phyloP scores from a whole-genome alignment of 2,329 filamentous ascomycete genomes.

The Neophaeococcomyces mojaviensis region DNA sequence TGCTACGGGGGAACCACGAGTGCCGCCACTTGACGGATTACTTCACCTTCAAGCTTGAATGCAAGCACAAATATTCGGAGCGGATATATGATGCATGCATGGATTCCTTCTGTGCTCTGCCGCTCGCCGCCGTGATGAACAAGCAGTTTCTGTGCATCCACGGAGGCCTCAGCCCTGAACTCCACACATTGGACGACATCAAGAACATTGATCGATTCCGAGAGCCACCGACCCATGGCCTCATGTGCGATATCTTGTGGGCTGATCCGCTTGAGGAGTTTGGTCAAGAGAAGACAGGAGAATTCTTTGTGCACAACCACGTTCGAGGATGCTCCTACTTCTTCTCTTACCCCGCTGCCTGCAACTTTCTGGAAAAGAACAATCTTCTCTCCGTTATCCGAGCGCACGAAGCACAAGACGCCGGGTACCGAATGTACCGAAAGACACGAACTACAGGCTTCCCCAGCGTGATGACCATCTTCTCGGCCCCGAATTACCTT shows the following conservation, averaged over 20 bases:
- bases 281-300: slow-evolving; percentile 94
- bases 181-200: slow-evolving; percentile 91
- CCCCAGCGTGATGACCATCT: slow-evolving; percentile 99
- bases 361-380: slow-evolving; percentile 97
- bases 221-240: slow-evolving; percentile 89
- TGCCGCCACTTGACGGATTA: slow-evolving; percentile 98
- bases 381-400: slow-evolving; percentile 95
- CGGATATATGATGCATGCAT: slow-evolving; percentile 94
- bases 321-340: slow-evolving; percentile 98
- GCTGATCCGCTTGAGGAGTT: slow-evolving; percentile 97
- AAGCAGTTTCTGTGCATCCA: slow-evolving; percentile 99
- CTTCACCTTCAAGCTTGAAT: slow-evolving; percentile 99
- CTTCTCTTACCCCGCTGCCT: slow-evolving; percentile 96
- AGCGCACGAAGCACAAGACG: slow-evolving; percentile 96
- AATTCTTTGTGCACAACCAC: slow-evolving; percentile 97
- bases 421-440: slow-evolving; percentile 97
- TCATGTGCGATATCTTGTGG: slow-evolving; percentile 99
- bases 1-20: slow-evolving; percentile 95
- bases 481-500: slow-evolving; percentile 96
- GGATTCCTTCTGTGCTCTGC: slow-evolving; percentile 92
- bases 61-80: slow-evolving; percentile 99
- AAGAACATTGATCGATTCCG: slow-evolving; percentile 94
- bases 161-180: slow-evolving; percentile 87
- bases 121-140: slow-evolving; percentile 96
- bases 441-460: slow-evolving; percentile 98